Evolutionary conservation across 345 rosid species (phyloP).

Genomic region (Murraya paniculata): DNA sequence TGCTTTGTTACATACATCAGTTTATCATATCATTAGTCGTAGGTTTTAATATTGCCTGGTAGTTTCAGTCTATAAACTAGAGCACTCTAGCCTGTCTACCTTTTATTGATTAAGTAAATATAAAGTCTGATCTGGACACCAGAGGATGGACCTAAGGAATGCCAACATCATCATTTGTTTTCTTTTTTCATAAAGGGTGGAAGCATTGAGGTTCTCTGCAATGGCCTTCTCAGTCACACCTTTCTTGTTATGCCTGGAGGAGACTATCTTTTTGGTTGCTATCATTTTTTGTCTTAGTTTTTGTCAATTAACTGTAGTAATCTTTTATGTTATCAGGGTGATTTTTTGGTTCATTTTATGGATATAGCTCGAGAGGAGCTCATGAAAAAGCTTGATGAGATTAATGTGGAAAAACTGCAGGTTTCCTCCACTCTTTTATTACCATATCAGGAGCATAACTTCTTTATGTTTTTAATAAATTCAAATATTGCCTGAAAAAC

Average conservation of each 20-base stretch:
- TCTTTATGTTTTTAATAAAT: slow-evolving; percentile 8
- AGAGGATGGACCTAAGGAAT: neutral
- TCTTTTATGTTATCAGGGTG: slow-evolving; percentile 55
- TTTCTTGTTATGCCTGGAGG: neutral
- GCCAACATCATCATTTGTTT: neutral
- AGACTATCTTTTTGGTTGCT: slow-evolving; percentile 10
- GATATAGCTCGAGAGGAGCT: slow-evolving; percentile 97
- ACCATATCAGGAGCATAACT: slow-evolving; percentile 13
- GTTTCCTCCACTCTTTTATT: slow-evolving; percentile 27
- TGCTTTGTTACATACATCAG: neutral
- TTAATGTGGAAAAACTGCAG: slow-evolving; percentile 93
- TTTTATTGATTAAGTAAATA: neutral
- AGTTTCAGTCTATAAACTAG: neutral
- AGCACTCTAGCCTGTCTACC: neutral
- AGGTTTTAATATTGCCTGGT: neutral
- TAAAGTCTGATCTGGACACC: neutral
- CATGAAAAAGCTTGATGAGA: slow-evolving; percentile 68
- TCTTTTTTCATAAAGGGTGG: neutral
- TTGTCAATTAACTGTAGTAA: neutral
- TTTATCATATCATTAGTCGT: neutral
- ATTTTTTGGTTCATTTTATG: slow-evolving; percentile 96
- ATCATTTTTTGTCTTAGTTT: neutral
- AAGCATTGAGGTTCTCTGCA: neutral
- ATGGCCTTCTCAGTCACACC: neutral
- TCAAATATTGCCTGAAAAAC: neutral